Conservation (phyloP, 768 basidiomycete genomes). For the Suillus alpinus region DNA sequence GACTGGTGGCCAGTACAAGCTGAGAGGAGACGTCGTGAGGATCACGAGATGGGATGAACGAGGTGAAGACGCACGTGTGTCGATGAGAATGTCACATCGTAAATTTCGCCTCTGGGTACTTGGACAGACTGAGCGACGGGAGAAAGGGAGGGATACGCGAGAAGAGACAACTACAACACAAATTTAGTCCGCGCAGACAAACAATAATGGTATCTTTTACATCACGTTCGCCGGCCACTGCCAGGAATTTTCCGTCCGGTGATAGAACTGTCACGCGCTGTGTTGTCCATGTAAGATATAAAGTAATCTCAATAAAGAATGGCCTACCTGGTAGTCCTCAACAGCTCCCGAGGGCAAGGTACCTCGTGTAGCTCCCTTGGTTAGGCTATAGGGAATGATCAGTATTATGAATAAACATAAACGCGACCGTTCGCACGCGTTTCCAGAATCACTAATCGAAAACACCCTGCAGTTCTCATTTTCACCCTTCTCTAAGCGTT, state of each 20-base stretch:
- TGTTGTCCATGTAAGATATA: slow-evolving; percentile 10
- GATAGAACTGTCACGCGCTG: slow-evolving; percentile 91
- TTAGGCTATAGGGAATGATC: slow-evolving; percentile 43
- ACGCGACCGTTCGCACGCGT: neutral
- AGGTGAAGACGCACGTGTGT: slow-evolving; percentile 45
- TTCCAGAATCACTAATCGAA: slow-evolving; percentile 27
- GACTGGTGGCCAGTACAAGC: slow-evolving; percentile 67
- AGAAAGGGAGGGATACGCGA: slow-evolving; percentile 58
- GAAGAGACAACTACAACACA: slow-evolving; percentile 53
- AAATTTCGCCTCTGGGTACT: slow-evolving; percentile 74
- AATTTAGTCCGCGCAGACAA: slow-evolving; percentile 11
- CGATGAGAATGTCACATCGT: slow-evolving; percentile 77
- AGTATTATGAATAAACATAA: neutral
- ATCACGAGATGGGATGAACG: neutral
- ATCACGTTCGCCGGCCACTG: slow-evolving; percentile 69
- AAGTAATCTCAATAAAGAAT: neutral
- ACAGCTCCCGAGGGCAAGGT: slow-evolving; percentile 60
- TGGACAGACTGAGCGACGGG: slow-evolving; percentile 46
- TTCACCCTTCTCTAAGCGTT: slow-evolving; percentile 56
- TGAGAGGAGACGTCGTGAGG: slow-evolving; percentile 22
- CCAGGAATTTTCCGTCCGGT: slow-evolving; percentile 59
- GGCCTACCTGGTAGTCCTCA: slow-evolving; percentile 85
- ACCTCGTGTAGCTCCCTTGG: slow-evolving; percentile 45
- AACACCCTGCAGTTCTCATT: slow-evolving; percentile 89
- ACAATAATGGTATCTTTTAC: slow-evolving; percentile 41